Evolutionary conservation across 371 early-diverging fungal genomes (phyloP), one percentile per base, ranked within the genome.

Genomic region (Ordospora pajunii): DNA sequence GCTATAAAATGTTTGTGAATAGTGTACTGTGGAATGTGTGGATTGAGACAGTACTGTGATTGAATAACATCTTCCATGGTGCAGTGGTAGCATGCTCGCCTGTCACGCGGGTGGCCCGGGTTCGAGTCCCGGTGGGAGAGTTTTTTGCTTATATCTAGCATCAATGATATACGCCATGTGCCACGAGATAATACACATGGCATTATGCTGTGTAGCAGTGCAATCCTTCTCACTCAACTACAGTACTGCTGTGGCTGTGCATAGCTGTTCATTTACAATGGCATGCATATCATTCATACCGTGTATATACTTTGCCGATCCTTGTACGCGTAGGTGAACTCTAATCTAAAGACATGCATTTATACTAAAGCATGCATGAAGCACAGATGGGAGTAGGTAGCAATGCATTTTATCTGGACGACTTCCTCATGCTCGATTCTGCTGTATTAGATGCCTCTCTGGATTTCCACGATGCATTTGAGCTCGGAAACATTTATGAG

Each of bases 101-200:
- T 81, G 81, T 81, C 81, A 81, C 81, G 81, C 81, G 74, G 81
- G 81, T 78, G 81, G 76, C 81, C 81, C 75, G 81, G 78, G 81
- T 81, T 81, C 81, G 81, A 81, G 75, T 81, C 81, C 81, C 81
- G 75, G 81, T 81, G 81, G 76, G 81, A 81, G 81, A 81, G 81
- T 32, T 80, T 70, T 73, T 72, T 76, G 69, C 49, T 68, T 69
- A 62, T 19, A 12, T 9, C 9, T 52, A 6, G 5, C 54, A 17
- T 21, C 1, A 32, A 1, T 32, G 32, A 1, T 32, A 5, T 5
- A 32, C 5, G 32, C 2, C 32, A 32, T 32, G 5, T 32, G 32
- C 32, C 5, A 5, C 5, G n/a, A n/a, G n/a, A n/a, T n/a, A n/a
- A 32, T 32, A 32, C 5, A 1, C 5, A 5, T 32, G 32, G 5